Conservation (phyloP, 2,329 filamentous ascomycete genomes). For the Aspergillus tubingensis region DNA sequence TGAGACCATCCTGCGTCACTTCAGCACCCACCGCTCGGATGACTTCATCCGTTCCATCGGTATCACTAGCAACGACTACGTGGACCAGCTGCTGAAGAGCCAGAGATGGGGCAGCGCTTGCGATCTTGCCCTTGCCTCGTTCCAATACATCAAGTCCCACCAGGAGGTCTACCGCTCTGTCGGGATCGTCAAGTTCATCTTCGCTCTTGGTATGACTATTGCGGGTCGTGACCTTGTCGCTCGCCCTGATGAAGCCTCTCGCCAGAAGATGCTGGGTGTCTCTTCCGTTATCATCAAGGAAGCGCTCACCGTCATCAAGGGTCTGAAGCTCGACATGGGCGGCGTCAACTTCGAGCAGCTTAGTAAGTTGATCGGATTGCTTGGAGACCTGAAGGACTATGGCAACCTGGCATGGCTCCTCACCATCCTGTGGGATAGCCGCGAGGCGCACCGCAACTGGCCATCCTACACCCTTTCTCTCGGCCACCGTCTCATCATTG, state of each 20-base stretch:
- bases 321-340: constrained; percentile 46
- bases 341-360: constrained; percentile 45
- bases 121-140: constrained; percentile 36
- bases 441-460: constrained; percentile 48
- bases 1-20: constrained; percentile 35
- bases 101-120: constrained; percentile 34
- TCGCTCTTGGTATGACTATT: constrained; percentile 36
- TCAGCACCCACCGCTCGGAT: constrained; percentile 36
- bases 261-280: constrained; percentile 43
- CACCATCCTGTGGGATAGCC: constrained; percentile 47
- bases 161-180: constrained; percentile 30
- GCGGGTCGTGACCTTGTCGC: constrained; percentile 41
- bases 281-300: constrained; percentile 46
- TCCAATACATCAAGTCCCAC: constrained; percentile 38
- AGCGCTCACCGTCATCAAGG: constrained; percentile 43
- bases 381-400: constrained; percentile 51
- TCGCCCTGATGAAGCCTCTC: constrained; percentile 37
- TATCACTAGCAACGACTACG: constrained; percentile 36
- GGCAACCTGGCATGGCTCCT: constrained; percentile 46
- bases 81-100: constrained; percentile 30
- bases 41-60: constrained; percentile 42
- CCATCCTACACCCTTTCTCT: constrained; percentile 49
- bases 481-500: constrained; percentile 53
- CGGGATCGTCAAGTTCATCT: constrained; percentile 37
- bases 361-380: constrained; percentile 45